phyloP scores from a whole-genome alignment of 1,139 yeast genomes.

The Nadsonia commutata region DNA sequence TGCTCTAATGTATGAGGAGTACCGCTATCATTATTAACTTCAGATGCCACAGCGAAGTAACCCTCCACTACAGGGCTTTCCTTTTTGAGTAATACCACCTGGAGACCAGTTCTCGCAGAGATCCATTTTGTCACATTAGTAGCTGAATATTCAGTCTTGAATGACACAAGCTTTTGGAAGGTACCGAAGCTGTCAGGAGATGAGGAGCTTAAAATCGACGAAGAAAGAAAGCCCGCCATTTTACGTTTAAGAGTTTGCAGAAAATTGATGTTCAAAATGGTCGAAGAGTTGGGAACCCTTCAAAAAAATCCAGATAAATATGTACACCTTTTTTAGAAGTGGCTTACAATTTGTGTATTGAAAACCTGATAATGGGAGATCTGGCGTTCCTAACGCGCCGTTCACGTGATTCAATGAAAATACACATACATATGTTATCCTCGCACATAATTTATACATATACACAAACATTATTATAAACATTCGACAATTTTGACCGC shows the following conservation, averaged over 20 bases:
- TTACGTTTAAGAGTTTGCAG: not conserved
- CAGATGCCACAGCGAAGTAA: slow-evolving; percentile 89
- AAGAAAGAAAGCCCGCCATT: not conserved
- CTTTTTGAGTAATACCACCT: slow-evolving; percentile 59
- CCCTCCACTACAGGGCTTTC: slow-evolving; percentile 88
- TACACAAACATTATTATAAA: too few species aligned
- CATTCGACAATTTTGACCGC: too few species aligned
- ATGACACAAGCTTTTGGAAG: not conserved
- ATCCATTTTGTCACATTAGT: slow-evolving; percentile 36
- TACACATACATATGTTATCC: too few species aligned
- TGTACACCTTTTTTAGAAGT: too few species aligned
- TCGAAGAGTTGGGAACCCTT: too few species aligned
- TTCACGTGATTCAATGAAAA: too few species aligned
- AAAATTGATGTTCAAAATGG: not conserved
- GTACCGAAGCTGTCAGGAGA: not conserved
- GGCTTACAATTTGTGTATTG: too few species aligned
- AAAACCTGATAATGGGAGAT: too few species aligned
- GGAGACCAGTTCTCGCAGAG: slow-evolving; percentile 67
- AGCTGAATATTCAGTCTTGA: slow-evolving; percentile 23
- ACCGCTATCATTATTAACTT: slow-evolving; percentile 74
- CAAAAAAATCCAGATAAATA: too few species aligned
- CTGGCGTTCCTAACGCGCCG: too few species aligned
- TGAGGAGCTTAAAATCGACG: not conserved
- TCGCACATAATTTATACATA: too few species aligned
- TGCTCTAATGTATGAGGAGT: slow-evolving; percentile 95